Percentiles rank a stretch among this genome's conserved stretches.
These are phyloP conservation scores for Leucogyrophana mollusca DNA, from an alignment of 768 basidiomycete genomes.

Conservation along the genomic window DNA sequence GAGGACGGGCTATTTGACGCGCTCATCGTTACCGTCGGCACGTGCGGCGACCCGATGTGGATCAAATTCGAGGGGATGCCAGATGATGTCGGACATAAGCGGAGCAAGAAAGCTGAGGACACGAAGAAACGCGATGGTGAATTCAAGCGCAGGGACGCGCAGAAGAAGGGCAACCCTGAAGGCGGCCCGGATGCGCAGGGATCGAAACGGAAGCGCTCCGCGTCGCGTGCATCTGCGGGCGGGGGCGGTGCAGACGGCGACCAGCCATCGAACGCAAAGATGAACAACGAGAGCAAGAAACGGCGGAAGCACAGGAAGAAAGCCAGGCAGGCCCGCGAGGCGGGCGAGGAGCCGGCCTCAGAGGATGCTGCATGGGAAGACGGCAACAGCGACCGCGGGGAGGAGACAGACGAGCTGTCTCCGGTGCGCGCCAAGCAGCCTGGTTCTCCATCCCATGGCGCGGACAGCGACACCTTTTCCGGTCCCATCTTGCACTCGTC, in stretches of 20 bases:
- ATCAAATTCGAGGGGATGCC: constrained; percentile 45
- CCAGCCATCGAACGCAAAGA: neutral
- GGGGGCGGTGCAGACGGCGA: constrained; percentile 2
- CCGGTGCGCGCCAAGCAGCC: neutral
- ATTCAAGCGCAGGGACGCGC: too few relatives aligned
- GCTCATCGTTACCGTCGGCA: constrained; percentile 47
- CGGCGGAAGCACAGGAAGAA: neutral
- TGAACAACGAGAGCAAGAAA: constrained; percentile 1
- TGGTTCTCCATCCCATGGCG: constrained; percentile 1
- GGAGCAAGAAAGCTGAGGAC: neutral
- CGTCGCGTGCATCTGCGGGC: neutral
- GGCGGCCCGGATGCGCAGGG: neutral
- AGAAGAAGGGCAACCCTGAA: neutral
- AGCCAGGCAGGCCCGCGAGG: neutral
- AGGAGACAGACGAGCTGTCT: too few relatives aligned
- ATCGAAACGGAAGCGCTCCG: neutral
- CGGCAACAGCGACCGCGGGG: too few relatives aligned
- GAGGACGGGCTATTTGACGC: constrained; percentile 49
- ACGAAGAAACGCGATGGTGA: neutral
- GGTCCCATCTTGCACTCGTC: constrained; percentile 45
- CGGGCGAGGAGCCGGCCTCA: neutral
- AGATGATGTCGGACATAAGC: constrained; percentile 17
- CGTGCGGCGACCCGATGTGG: constrained; percentile 48
- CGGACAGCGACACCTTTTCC: neutral
- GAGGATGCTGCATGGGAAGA: too few relatives aligned